These are phyloP conservation scores for Endoconidiophora polonica DNA, from an alignment of 2,329 filamentous ascomycete species.

Conservation along the genomic window DNA sequence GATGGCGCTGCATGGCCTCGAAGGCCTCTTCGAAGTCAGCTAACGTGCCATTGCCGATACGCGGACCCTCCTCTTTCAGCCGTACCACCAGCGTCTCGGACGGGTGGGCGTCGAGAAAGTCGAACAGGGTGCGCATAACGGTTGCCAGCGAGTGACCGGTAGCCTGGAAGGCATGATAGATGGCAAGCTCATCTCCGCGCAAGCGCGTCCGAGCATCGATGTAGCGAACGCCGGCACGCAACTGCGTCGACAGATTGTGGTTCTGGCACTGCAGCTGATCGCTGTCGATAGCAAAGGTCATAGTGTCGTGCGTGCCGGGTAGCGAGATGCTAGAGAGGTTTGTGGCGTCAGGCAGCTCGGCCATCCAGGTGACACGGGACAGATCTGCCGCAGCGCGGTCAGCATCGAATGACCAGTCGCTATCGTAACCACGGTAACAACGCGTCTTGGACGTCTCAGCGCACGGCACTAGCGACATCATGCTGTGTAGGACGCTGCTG, in stretches of 20 bases:
- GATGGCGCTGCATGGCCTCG: conserved; percentile 22
- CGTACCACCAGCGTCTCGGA: conserved; percentile 32
- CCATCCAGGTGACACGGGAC: conserved; percentile 27
- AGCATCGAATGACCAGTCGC: conserved; percentile 28
- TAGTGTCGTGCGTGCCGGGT: conserved; percentile 36
- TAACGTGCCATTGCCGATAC: conserved; percentile 19
- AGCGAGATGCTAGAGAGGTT: conserved; percentile 29
- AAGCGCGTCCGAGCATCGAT: conserved; percentile 32
- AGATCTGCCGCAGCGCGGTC: conserved; percentile 15
- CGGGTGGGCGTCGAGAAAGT: conserved; percentile 29
- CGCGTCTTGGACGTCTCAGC: conserved; percentile 14
- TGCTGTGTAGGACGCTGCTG: conserved; percentile 15
- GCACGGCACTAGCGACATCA: conserved; percentile 17
- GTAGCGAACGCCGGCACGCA: conserved; percentile 31
- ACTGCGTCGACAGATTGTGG: conserved; percentile 27
- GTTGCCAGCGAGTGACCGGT: conserved; percentile 29
- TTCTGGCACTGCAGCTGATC: conserved; percentile 30
- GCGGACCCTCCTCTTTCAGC: conserved; percentile 30
- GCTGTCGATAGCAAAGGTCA: conserved; percentile 28
- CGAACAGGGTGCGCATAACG: conserved; percentile 27
- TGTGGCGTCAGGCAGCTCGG: conserved; percentile 23
- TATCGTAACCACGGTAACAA: conserved; percentile 21
- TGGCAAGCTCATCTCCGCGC: conserved; percentile 25
- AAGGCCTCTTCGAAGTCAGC: conserved; percentile 30
- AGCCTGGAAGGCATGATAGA: conserved; percentile 30